Evolutionary conservation across 208 protist genomes (phyloP).

Genomic region (Leishmania tarentolae): DNA sequence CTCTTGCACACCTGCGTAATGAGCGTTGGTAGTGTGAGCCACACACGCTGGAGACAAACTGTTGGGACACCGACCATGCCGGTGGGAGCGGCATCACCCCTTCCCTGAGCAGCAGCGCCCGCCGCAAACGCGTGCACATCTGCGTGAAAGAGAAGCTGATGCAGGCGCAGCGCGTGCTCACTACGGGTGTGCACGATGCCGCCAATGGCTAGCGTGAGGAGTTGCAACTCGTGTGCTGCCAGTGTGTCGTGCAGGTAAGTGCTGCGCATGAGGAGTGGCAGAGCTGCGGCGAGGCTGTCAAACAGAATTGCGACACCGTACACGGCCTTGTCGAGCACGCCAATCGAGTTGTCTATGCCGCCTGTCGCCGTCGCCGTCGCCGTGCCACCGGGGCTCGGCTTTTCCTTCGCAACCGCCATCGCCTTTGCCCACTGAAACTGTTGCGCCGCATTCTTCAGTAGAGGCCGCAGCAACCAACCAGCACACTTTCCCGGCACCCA

Average conservation of each 20-base stretch:
- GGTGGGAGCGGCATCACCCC: neutral
- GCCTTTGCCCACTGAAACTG: conserved; percentile 47
- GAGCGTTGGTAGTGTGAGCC: conserved; percentile 39
- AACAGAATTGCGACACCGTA: conserved; percentile 37
- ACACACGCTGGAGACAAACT: conserved; percentile 40
- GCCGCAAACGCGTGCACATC: conserved; percentile 48
- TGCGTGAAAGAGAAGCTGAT: conserved; percentile 48
- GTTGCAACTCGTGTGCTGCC: conserved; percentile 41
- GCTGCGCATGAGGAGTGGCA: conserved; percentile 41
- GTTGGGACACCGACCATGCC: neutral
- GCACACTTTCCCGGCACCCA: conserved; percentile 15
- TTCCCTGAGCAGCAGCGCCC: conserved; percentile 1
- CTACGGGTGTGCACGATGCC: conserved; percentile 40
- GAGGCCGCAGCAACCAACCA: conserved; percentile 57
- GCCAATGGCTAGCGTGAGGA: conserved; percentile 42
- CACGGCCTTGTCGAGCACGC: conserved; percentile 43
- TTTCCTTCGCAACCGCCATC: conserved; percentile 27
- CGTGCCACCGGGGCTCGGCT: neutral
- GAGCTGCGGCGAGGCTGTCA: conserved; percentile 24
- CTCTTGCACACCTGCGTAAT: conserved; percentile 34
- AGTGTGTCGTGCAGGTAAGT: conserved; percentile 56
- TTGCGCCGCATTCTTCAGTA: conserved; percentile 55
- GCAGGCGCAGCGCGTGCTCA: conserved; percentile 36
- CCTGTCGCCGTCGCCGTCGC: conserved; percentile 15
- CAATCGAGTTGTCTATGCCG: conserved; percentile 7